Conservation (phyloP, 805 yeast species). For the Spathaspora arborariae region DNA sequence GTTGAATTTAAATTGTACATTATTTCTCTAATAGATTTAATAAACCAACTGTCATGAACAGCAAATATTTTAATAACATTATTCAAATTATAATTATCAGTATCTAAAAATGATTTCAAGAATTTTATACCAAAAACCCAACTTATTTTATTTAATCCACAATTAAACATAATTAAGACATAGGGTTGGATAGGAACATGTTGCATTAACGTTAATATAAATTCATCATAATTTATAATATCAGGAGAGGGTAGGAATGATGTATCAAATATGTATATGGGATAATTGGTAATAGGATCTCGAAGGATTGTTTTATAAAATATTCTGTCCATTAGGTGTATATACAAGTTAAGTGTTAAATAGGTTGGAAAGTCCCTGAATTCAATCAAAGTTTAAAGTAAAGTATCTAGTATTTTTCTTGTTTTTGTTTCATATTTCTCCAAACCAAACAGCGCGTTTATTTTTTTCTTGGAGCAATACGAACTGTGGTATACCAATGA, state of each 20-base stretch:
- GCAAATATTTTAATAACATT: slow-evolving; percentile 60
- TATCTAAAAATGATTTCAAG: slow-evolving; percentile 52
- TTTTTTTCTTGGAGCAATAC: no score
- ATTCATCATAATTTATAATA: slow-evolving; percentile 39
- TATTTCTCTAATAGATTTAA: slow-evolving; percentile 71
- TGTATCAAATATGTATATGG: slow-evolving; percentile 80
- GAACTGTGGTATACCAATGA: no score
- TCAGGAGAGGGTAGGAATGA: slow-evolving; percentile 68
- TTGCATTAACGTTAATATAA: slow-evolving; percentile 54
- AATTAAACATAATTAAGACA: slow-evolving; percentile 71
- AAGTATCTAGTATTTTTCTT: no score
- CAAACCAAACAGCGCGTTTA: no score
- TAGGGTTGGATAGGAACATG: slow-evolving; percentile 61
- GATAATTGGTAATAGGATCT: slow-evolving; percentile 67
- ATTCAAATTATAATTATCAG: slow-evolving; percentile 41
- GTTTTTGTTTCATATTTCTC: no score
- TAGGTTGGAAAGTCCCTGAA: not conserved
- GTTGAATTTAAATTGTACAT: slow-evolving; percentile 54
- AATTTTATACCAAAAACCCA: slow-evolving; percentile 70
- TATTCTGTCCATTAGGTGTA: slow-evolving; percentile 38
- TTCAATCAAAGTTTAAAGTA: not conserved
- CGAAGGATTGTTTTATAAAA: slow-evolving; percentile 56
- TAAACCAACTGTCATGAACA: slow-evolving; percentile 90
- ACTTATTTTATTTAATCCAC: slow-evolving; percentile 65
- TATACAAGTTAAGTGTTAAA: not conserved